Conservation (phyloP, 2,329 filamentous ascomycete genomes). For the Byssochlamys sp. region DNA sequence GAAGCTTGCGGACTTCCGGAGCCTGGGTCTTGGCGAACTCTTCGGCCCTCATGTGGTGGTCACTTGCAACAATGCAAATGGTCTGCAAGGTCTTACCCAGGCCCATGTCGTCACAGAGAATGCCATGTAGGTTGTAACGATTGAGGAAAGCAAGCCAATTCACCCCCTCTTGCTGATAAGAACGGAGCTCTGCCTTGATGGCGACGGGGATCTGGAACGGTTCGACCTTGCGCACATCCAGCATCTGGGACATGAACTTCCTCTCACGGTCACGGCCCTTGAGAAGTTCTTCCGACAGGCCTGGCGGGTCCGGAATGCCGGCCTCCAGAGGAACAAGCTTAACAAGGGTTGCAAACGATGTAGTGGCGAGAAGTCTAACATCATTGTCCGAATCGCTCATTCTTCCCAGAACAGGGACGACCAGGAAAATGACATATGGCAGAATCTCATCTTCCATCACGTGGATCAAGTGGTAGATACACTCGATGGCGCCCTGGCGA, state of each 20-base stretch:
- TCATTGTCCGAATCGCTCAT: conserved; percentile 99
- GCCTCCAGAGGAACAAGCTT: conserved; percentile 95
- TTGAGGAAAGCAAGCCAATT: conserved; percentile 99
- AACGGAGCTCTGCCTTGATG: conserved; percentile 91
- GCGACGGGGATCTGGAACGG: conserved; percentile 85
- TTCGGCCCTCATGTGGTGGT: conserved; percentile 86
- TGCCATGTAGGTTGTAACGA: conserved; percentile 92
- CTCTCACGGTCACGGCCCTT: conserved; percentile 86
- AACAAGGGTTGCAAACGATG: conserved; percentile 90
- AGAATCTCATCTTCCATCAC: conserved; percentile 96
- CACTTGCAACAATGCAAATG: conserved; percentile 92
- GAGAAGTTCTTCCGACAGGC: conserved; percentile 76
- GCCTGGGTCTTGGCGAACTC: conserved; percentile 76
- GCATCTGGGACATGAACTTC: conserved; percentile 90
- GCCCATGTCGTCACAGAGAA: conserved; percentile 98
- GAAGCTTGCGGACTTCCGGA: conserved; percentile 66
- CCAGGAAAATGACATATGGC: conserved; percentile 96
- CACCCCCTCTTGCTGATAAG: conserved; percentile 96
- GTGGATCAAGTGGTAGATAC: conserved; percentile 90
- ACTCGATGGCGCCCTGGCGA: conserved; percentile 88
- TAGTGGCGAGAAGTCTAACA: conserved; percentile 85
- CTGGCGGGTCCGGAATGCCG: conserved; percentile 91
- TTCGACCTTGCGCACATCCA: conserved; percentile 95
- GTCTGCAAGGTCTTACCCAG: conserved; percentile 96
- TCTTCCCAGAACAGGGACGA: conserved; percentile 87